Conservation (phyloP, 2,329 filamentous ascomycete genomes). For the Trichophyton mentagrophytes region DNA sequence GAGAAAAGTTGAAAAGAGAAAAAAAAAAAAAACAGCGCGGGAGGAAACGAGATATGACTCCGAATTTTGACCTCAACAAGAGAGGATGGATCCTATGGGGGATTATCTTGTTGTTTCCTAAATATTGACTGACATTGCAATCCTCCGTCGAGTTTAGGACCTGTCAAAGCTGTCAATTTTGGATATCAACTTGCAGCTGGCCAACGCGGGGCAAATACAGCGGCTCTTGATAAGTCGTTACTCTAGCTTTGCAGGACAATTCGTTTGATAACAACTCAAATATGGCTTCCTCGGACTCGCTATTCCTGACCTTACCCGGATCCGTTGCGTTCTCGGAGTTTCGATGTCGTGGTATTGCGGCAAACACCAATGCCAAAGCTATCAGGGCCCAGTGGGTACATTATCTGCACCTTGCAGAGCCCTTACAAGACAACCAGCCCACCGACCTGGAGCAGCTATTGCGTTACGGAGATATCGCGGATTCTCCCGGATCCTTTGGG, state of each 20-base stretch:
- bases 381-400: conserved; percentile 43
- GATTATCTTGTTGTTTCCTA: neutral
- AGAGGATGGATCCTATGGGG: neutral
- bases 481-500: conserved; percentile 31
- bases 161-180: neutral
- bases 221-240: neutral
- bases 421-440: conserved; percentile 36
- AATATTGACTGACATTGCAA: neutral
- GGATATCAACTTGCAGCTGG: neutral
- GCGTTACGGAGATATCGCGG: conserved; percentile 46
- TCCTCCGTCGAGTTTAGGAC: neutral
- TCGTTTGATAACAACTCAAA: conserved; percentile 10
- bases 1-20: neutral
- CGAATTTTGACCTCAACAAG: neutral
- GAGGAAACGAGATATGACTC: neutral
- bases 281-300: conserved; percentile 24
- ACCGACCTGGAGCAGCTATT: conserved; percentile 47
- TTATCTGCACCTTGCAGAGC: conserved; percentile 50
- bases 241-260: neutral
- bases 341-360: conserved; percentile 31
- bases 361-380: conserved; percentile 31
- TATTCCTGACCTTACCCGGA: conserved; percentile 28
- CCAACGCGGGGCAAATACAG: neutral
- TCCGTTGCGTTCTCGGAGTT: conserved; percentile 36
- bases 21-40: neutral